Evolutionary conservation across 495 filamentous ascomycete genomes (phyloP), one percentile per base, ranked within the genome.

Genomic region (Evernia prunastri): DNA sequence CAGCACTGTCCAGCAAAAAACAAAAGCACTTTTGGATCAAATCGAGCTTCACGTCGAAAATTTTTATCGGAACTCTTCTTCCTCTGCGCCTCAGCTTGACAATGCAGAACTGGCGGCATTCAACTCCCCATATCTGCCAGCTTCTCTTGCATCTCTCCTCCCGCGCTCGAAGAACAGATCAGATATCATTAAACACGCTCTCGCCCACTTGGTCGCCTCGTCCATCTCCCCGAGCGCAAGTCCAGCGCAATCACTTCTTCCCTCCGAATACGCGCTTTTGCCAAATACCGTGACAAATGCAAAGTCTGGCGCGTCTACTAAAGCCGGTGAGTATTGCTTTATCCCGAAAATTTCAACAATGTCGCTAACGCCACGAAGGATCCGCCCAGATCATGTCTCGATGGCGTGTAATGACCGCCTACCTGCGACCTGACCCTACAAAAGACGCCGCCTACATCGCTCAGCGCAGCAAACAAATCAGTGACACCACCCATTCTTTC

Each of bases 11-110:
- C 60, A 62, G 18, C 53, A 39, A 25, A 49, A 63, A 17, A 56
- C 63, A 23, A 69, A 65, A 36, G 36, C 64, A 0, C 40, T 63
- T 10, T 66, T 73, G 27, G 69, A 71, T 27, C 69, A 74, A 27
- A 64, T 73, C 15, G 58, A 68, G 45, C 58, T 69, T 15, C 65
- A 73, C 37, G 62, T 70, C 31, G 72, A 73, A 36, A 73, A 72
- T 36, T 74, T 70, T 43, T 74, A 74, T 58, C 71, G 58, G 15
- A 47, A 59, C 13, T 20, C 56, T 1, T 15, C 66, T 17, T n/a
- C 39, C 5, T 60, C 40, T 20, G 39, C 29, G 13, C 2, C 54
- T 43, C 31, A 35, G 54, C 31, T 31, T 7, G 29, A 56, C 8
- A 27, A 63, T 25, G 29, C 56, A 15, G 60, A 63, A 39, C 17